Evolutionary conservation across 139 green algal species (phyloP).

Genomic region (Axilococcus clingmanii): DNA sequence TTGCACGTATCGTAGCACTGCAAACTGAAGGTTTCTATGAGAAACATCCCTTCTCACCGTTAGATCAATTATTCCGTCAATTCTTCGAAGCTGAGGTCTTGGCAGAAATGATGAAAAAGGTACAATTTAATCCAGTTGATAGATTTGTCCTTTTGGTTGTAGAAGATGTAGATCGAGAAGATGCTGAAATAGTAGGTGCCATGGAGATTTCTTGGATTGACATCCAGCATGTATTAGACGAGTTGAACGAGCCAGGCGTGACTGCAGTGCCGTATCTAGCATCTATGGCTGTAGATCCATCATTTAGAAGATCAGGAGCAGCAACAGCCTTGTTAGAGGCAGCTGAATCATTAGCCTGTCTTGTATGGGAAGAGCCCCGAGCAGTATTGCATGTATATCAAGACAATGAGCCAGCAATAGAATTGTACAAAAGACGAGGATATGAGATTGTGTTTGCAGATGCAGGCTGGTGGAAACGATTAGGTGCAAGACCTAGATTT

Average conservation of each 20-base stretch:
- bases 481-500: conserved; percentile 19
- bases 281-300: conserved; percentile 28
- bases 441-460: conserved; percentile 19
- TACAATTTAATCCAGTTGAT: conserved; percentile 18
- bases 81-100: conserved; percentile 26
- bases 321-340: conserved; percentile 18
- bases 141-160: conserved; percentile 19
- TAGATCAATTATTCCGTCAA: conserved; percentile 11
- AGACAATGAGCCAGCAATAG: conserved; percentile 28
- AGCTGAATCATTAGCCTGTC: conserved; percentile 23
- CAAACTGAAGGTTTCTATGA: conserved; percentile 8
- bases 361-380: conserved; percentile 20
- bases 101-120: conserved; percentile 26
- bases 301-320: conserved; percentile 14
- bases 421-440: conserved; percentile 27
- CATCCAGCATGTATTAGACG: conserved; percentile 8
- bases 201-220: conserved; percentile 31
- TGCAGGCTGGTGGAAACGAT: conserved; percentile 4
- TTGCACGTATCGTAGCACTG: conserved; percentile 2
- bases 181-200: conserved; percentile 15
- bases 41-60: not conserved
- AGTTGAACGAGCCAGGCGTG: conserved; percentile 6
- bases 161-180: conserved; percentile 3
- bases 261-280: conserved; percentile 25
- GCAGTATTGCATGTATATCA: conserved; percentile 34